Base-by-base conservation (phyloP, 257 asterid genomes). In the Solanum rostratum region DNA sequence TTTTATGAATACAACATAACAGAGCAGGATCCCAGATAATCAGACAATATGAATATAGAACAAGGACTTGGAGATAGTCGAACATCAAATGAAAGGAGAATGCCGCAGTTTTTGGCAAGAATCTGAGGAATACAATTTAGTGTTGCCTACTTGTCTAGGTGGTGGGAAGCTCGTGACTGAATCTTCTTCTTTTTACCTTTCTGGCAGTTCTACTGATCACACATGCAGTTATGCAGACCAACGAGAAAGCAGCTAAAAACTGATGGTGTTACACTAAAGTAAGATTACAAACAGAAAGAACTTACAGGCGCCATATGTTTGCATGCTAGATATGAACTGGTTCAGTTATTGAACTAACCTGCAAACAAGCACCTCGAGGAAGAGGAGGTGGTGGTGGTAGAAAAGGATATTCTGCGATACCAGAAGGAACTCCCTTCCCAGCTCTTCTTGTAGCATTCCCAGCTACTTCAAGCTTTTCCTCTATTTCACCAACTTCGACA, bases 371-470 rank as follows among this genome's bases (percentile, higher is more conserved):
- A 79, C 90, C 90, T 79, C 81, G 88, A 53, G 97, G 91, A 76
- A 89, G 82, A 39, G 93, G 93, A 74, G 97, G 97, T 3, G 97
- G 94, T 29, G 90, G 97, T 20, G 93, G 98, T 65, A 82, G 92
- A 88, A 89, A 89, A 2, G 91, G 91, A 27, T 87, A 80, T 29
- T 85, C 71, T 4, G 86, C 84, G 73, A 59, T 57, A 86, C 89
- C 88, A 66, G 45, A 29, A 50, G 88, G 54, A 78, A 39, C 86
- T 59, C 87, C 94, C 37, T 81, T 73, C 85, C 83, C 90, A 74
- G 85, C 62, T 85, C 66, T 86, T 52, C 83, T 70, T 54, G 87
- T n/a, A 65, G 86, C 65, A 68, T 84, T 86, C 80, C 81, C 87
- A 85, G 57, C 80, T 66, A 22, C 89, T 29, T 80, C 95, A 85